Percentiles rank a stretch among this genome's conserved stretches.
Evolutionary conservation across 2,329 filamentous ascomycete species (phyloP).

Genomic region (Phaeosphaeriaceae sp.): DNA sequence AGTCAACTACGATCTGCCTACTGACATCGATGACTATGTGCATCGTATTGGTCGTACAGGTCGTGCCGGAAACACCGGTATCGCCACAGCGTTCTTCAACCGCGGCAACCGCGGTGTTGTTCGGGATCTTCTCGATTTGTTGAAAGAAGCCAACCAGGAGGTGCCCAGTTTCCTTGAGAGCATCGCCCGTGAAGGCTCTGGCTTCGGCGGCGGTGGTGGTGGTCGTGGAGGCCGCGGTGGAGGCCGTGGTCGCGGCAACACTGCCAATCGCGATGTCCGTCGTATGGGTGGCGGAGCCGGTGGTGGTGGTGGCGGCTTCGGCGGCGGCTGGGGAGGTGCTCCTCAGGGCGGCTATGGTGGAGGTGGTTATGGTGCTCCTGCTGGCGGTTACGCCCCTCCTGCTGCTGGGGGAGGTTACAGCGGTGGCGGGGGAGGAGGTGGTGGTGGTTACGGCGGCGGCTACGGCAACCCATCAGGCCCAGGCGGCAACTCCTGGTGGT

Average conservation of each 20-base stretch:
- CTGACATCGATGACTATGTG: slow-evolving; percentile 98
- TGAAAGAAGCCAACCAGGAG: slow-evolving; percentile 99
- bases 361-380: slow-evolving; percentile 50
- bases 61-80: slow-evolving; percentile 98
- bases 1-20: slow-evolving; percentile 99
- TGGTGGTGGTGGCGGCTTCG: slow-evolving; percentile 59
- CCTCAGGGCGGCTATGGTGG: slow-evolving; percentile 40
- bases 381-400: slow-evolving; percentile 67
- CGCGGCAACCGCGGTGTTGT: slow-evolving; percentile 98
- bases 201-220: slow-evolving; percentile 76
- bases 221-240: slow-evolving; percentile 68
- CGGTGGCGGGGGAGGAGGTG: slow-evolving; percentile 46
- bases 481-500: slow-evolving; percentile 73
- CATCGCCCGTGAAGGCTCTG: slow-evolving; percentile 90
- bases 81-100: slow-evolving; percentile 99
- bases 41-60: slow-evolving; percentile 99
- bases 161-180: slow-evolving; percentile 93
- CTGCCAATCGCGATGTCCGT: slow-evolving; percentile 87
- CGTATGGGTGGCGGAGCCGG: slow-evolving; percentile 61
- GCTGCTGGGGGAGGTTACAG: slow-evolving; percentile 59
- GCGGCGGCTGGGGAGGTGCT: slow-evolving; percentile 51
- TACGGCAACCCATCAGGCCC: slow-evolving; percentile 73
- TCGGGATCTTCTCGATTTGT: slow-evolving; percentile 92
- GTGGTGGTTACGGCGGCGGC: slow-evolving; percentile 56
- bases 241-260: slow-evolving; percentile 73